phyloP scores from a whole-genome alignment of 352 stramenopile genomes.

The Phytophthora cactorum region DNA sequence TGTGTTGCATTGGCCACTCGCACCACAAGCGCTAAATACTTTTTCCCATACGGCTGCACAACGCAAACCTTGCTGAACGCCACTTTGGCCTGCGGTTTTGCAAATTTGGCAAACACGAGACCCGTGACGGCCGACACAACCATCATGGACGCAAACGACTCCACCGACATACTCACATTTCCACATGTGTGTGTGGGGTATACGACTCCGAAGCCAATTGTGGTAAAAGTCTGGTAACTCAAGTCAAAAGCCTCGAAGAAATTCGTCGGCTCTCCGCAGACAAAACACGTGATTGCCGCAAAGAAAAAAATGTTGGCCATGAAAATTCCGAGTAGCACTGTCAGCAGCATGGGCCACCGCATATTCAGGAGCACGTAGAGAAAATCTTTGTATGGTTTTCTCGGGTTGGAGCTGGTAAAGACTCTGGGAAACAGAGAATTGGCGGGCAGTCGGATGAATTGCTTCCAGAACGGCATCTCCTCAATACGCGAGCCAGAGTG shows the following conservation, averaged over 20 bases:
- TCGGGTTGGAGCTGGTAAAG: slow-evolving; percentile 64
- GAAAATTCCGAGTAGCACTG: slow-evolving; percentile 67
- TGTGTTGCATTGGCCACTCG: slow-evolving; percentile 83
- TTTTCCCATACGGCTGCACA: slow-evolving; percentile 76
- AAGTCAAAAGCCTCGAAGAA: slow-evolving; percentile 75
- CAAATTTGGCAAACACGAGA: slow-evolving; percentile 88
- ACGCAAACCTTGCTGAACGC: slow-evolving; percentile 84
- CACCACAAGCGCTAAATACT: slow-evolving; percentile 77
- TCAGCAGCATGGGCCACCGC: slow-evolving; percentile 76
- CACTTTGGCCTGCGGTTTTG: slow-evolving; percentile 77
- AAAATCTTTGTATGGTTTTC: slow-evolving; percentile 82
- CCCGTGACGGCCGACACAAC: slow-evolving; percentile 78
- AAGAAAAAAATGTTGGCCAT: slow-evolving; percentile 73
- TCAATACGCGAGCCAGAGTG: slow-evolving; percentile 70
- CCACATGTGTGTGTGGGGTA: slow-evolving; percentile 70
- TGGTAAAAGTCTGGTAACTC: slow-evolving; percentile 89
- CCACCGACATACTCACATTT: slow-evolving; percentile 75
- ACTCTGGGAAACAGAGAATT: slow-evolving; percentile 80
- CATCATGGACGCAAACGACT: slow-evolving; percentile 86
- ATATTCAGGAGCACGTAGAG: slow-evolving; percentile 86
- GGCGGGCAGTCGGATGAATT: slow-evolving; percentile 68
- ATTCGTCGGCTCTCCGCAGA: slow-evolving; percentile 58
- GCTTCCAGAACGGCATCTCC: slow-evolving; percentile 70
- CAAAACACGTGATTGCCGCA: slow-evolving; percentile 46
- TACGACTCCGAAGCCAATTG: slow-evolving; percentile 83